phyloP scores from a whole-genome alignment of 1,139 yeast genomes.

The Zygosaccharomyces pseudobailii region DNA sequence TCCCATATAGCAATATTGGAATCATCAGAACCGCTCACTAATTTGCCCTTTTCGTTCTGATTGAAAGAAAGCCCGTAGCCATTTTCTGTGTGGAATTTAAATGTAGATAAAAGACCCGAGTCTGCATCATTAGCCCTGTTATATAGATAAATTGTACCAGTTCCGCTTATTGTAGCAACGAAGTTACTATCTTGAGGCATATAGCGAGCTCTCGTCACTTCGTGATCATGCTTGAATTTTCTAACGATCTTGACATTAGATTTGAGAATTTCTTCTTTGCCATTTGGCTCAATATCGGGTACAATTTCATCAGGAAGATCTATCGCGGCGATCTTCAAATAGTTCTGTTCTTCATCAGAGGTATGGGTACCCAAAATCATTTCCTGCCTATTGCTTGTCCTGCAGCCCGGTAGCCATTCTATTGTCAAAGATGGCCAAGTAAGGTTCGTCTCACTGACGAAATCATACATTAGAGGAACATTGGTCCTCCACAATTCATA shows the following conservation, averaged over 20 bases:
- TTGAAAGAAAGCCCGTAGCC: slow-evolving; percentile 76
- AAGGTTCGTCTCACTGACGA: slow-evolving; percentile 71
- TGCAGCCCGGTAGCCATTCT: slow-evolving; percentile 61
- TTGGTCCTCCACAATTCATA: slow-evolving; percentile 76
- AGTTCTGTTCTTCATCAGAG: slow-evolving; percentile 72
- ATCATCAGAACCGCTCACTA: slow-evolving; percentile 64
- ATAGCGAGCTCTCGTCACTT: slow-evolving; percentile 77
- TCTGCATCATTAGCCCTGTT: slow-evolving; percentile 38
- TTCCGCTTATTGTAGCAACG: slow-evolving; percentile 74
- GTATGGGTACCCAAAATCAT: slow-evolving; percentile 84
- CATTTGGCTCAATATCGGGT: slow-evolving; percentile 24
- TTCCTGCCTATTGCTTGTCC: slow-evolving; percentile 30
- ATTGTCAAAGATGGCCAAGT: slow-evolving; percentile 79
- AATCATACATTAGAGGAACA: slow-evolving; percentile 74
- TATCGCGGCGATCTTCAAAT: slow-evolving; percentile 68
- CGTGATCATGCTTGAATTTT: slow-evolving; percentile 52
- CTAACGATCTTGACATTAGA: slow-evolving; percentile 60
- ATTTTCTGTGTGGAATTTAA: slow-evolving; percentile 56
- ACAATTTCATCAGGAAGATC: slow-evolving; percentile 51
- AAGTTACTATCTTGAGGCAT: slow-evolving; percentile 67
- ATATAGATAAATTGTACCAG: slow-evolving; percentile 69
- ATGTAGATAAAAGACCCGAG: slow-evolving; percentile 25
- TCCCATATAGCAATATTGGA: slow-evolving; percentile 57
- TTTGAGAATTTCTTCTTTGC: slow-evolving; percentile 32
- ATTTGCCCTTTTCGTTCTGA: slow-evolving; percentile 41